phyloP scores from a whole-genome alignment of 2,329 filamentous ascomycete genomes.

The Rhynchosporium secalis region DNA sequence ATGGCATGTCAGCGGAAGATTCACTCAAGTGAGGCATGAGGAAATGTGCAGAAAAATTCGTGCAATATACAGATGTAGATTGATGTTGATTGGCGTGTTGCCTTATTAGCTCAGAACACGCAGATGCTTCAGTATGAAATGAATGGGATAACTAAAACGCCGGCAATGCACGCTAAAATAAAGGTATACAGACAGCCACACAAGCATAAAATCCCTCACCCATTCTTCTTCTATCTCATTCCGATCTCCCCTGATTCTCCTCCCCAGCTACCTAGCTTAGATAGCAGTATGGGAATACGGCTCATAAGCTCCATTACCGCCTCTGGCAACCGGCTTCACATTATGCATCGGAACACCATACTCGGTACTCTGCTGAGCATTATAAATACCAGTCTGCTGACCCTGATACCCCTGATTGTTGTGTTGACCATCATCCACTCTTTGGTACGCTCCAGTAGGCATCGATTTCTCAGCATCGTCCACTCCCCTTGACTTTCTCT shows the following conservation, averaged over 20 bases:
- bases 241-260: background rate
- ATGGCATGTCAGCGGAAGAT: too few species aligned
- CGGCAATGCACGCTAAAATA: constrained; percentile 27
- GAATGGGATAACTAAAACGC: constrained; percentile 14
- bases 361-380: constrained; percentile 36
- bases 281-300: constrained; percentile 58
- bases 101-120: too few species aligned
- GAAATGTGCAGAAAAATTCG: too few species aligned
- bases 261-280: constrained; percentile 38
- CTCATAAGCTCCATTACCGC: constrained; percentile 57
- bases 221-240: background rate
- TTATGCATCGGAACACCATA: constrained; percentile 39
- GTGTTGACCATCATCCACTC: constrained; percentile 44
- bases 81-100: background rate
- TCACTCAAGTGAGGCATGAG: too few species aligned
- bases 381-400: constrained; percentile 44
- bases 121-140: background rate
- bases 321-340: constrained; percentile 36
- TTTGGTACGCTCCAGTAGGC: constrained; percentile 45
- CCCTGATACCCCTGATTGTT: constrained; percentile 40
- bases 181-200: background rate
- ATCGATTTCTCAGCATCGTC: constrained; percentile 38
- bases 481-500: constrained; percentile 20
- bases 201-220: background rate
- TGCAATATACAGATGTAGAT: background rate